Base-by-base conservation (phyloP, 352 stramenopile species). In the Pythium diclinum region DNA sequence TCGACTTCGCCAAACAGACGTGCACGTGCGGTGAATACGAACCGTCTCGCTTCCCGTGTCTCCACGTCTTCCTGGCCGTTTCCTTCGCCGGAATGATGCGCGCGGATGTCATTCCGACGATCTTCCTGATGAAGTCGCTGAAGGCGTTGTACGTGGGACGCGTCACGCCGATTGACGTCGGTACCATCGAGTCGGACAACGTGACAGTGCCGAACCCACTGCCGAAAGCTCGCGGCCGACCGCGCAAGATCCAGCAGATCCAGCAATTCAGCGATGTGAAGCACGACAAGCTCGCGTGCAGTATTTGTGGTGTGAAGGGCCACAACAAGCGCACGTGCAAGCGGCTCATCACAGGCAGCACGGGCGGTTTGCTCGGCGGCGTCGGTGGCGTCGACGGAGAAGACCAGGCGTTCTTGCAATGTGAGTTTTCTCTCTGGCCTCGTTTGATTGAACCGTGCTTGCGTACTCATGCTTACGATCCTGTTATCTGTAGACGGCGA, bases 261-360 rank as follows among this genome's bases (percentile, higher is more conserved):
- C 82, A 91, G 61, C 82, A 91, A 63, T 85, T 89, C 40, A 76
- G 73, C 1, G 79, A 89, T 40, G 57, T 67, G 7, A 91, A 89
- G 61, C 77, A 87, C 57, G 82, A 91, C 47, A 90, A 89, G 56
- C 76, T 93, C 9, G 76, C 79, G 8, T 93, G 84, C 71, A 91
- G 84, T 67, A 70, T 93, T 14, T 93, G 84, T 53, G 82, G 84
- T 47, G 74, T 93, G 34, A 91, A 91, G 72, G 84, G 84, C 10
- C 84, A 93, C 76, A 93, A 93, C 73, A 93, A 93, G 59, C 77
- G 84, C 19, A 93, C 84, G 36, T 93, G 84, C 74, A 93, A 91
- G 60, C 77, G 79, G 17, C 33, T 84, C 25, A 55, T 64, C 1
- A 36, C 55, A 0, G 58, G 60, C 6, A 64, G 46, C 36, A 51